These are phyloP conservation scores for Fonsecaea multimorphosa DNA, from an alignment of 2,329 filamentous ascomycete genomes.

Conservation along the genomic window DNA sequence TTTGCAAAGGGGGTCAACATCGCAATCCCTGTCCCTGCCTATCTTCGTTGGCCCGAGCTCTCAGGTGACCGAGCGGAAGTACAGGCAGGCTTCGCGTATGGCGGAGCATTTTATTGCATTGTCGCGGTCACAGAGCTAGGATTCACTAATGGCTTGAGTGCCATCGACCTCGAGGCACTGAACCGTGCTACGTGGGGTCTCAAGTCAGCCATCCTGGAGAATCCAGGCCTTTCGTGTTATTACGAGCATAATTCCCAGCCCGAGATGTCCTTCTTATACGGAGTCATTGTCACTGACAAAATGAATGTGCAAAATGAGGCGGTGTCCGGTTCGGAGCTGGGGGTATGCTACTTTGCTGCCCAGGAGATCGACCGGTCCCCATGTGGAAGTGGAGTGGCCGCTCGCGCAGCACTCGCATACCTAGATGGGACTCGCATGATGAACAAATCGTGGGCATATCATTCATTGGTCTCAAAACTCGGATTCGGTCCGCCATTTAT, in stretches of 20 bases:
- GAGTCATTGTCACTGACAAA: constrained; percentile 49
- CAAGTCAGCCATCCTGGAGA: constrained; percentile 42
- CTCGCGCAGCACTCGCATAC: constrained; percentile 47
- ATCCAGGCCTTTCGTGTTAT: constrained; percentile 36
- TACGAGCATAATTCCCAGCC: constrained; percentile 44
- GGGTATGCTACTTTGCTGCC: constrained; percentile 54
- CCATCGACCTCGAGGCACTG: constrained; percentile 43
- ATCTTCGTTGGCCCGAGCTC: constrained; percentile 50
- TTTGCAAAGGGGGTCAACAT: constrained; percentile 48
- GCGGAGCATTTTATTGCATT: constrained; percentile 55
- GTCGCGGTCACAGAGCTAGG: constrained; percentile 49
- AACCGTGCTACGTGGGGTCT: constrained; percentile 45
- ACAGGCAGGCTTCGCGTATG: constrained; percentile 47
- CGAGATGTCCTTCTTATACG: constrained; percentile 50
- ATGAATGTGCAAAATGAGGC: constrained; percentile 1
- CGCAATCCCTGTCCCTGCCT: constrained; percentile 42
- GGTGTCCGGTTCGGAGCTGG: constrained; percentile 47
- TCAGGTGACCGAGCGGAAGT: neutral
- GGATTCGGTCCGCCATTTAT: constrained; percentile 40
- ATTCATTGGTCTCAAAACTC: constrained; percentile 47
- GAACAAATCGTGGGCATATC: constrained; percentile 45
- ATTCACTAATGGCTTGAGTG: constrained; percentile 41
- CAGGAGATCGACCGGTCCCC: constrained; percentile 56
- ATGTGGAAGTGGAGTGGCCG: constrained; percentile 49
- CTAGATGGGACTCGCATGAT: constrained; percentile 39